Conservation (phyloP, 2,329 filamentous ascomycete genomes). For the Stylonectria norvegica region DNA sequence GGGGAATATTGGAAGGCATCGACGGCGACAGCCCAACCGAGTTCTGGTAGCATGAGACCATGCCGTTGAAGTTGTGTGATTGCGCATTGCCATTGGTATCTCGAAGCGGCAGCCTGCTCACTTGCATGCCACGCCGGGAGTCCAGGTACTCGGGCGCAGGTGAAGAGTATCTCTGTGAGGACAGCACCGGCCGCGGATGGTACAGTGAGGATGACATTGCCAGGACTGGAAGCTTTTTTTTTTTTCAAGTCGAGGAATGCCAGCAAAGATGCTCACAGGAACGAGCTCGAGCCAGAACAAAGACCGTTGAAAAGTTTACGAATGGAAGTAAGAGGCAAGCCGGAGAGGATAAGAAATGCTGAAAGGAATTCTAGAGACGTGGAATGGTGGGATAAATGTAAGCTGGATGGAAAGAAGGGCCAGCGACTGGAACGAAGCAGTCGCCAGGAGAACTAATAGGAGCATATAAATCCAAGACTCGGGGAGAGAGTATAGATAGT, state of each 20-base stretch:
- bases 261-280: slow-evolving; percentile 27
- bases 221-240: slow-evolving; percentile 17
- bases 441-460: slow-evolving; percentile 31
- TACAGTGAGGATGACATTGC: slow-evolving; percentile 39
- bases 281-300: slow-evolving; percentile 27
- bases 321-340: slow-evolving; percentile 32
- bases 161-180: slow-evolving; percentile 51
- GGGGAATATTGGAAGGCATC: slow-evolving; percentile 46
- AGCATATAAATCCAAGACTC: slow-evolving; percentile 39
- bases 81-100: slow-evolving; percentile 54
- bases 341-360: slow-evolving; percentile 41
- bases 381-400: slow-evolving; percentile 44
- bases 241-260: slow-evolving; percentile 35
- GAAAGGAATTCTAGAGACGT: slow-evolving; percentile 42
- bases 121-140: slow-evolving; percentile 39
- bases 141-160: slow-evolving; percentile 46
- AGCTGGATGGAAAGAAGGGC: slow-evolving; percentile 32
- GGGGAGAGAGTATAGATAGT: slow-evolving; percentile 30
- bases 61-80: slow-evolving; percentile 37
- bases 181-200: slow-evolving; percentile 45
- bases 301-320: slow-evolving; percentile 29
- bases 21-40: slow-evolving; percentile 42
- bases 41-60: slow-evolving; percentile 45
- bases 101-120: slow-evolving; percentile 45
- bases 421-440: slow-evolving; percentile 37